Evolutionary conservation across 2,329 filamentous ascomycete species (phyloP).

Genomic region (Sclerotinia spermophila): DNA sequence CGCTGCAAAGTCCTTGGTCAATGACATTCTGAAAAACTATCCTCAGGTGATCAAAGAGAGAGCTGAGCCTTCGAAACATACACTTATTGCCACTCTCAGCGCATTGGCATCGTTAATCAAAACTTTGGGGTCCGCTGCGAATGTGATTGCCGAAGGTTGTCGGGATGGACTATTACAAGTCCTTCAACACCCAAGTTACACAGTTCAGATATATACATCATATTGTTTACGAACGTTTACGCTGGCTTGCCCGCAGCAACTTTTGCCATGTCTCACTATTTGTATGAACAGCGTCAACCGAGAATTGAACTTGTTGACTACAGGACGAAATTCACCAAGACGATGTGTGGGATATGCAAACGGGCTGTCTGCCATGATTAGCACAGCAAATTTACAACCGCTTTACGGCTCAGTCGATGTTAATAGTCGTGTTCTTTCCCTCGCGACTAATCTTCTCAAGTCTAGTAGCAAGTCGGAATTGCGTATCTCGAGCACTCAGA

Average conservation of each 20-base stretch:
- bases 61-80: conserved; percentile 83
- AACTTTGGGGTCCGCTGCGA: conserved; percentile 77
- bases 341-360: conserved; percentile 89
- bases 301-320: conserved; percentile 74
- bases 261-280: conserved; percentile 85
- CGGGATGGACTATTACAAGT: conserved; percentile 86
- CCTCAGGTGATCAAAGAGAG: conserved; percentile 84
- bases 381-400: conserved; percentile 81
- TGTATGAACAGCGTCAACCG: conserved; percentile 94
- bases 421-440: conserved; percentile 83
- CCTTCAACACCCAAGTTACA: conserved; percentile 91
- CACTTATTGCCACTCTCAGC: conserved; percentile 73
- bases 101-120: conserved; percentile 75
- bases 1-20: conserved; percentile 77
- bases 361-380: conserved; percentile 84
- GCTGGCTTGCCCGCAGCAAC: conserved; percentile 84
- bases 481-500: conserved; percentile 85
- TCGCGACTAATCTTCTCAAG: conserved; percentile 89
- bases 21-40: conserved; percentile 89
- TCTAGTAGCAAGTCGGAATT: conserved; percentile 88
- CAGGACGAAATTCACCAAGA: conserved; percentile 72
- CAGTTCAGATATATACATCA: conserved; percentile 86
- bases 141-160: conserved; percentile 73
- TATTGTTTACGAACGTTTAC: conserved; percentile 84
- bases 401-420: conserved; percentile 94